phyloP scores from a whole-genome alignment of 2,329 filamentous ascomycete species.

The Sclerotinia sclerotiorum region DNA sequence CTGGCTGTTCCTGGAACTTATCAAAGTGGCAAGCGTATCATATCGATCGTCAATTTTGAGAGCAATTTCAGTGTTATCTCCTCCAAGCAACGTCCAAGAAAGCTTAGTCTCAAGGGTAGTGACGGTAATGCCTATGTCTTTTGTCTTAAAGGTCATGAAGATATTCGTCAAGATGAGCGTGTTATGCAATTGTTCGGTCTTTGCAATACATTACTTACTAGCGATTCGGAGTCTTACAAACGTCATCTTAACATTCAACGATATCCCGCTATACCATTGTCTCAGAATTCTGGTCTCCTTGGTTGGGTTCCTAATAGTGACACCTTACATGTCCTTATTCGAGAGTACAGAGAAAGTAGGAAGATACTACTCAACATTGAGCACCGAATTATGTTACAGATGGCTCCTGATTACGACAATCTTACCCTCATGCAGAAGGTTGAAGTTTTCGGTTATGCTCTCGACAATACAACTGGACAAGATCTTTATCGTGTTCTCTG shows the following conservation, averaged over 20 bases:
- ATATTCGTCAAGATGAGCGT: constrained; percentile 97
- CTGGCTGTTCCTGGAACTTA: constrained; percentile 96
- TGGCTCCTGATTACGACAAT: constrained; percentile 98
- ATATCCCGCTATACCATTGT: constrained; percentile 94
- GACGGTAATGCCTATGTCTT: constrained; percentile 88
- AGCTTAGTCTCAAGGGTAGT: constrained; percentile 83
- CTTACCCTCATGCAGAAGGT: constrained; percentile 99
- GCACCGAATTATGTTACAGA: constrained; percentile 99
- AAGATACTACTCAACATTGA: constrained; percentile 99
- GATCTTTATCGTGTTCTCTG: constrained; percentile 97
- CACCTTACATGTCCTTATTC: constrained; percentile 92
- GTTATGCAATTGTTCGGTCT: constrained; percentile 99
- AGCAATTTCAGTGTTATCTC: constrained; percentile 88
- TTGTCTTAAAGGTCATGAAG: constrained; percentile 96
- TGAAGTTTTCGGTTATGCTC: constrained; percentile 97
- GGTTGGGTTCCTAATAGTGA: constrained; percentile 98
- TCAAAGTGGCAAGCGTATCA: constrained; percentile 71
- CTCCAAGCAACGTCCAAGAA: constrained; percentile 93
- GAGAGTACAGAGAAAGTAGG: constrained; percentile 93
- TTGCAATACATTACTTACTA: constrained; percentile 90
- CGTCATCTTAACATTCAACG: constrained; percentile 94
- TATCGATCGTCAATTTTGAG: constrained; percentile 87
- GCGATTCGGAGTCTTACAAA: constrained; percentile 96
- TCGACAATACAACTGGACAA: constrained; percentile 98
- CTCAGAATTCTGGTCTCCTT: constrained; percentile 90